Conservation (phyloP, 164 flowering plant genomes). For the Dillenia turbinata region DNA sequence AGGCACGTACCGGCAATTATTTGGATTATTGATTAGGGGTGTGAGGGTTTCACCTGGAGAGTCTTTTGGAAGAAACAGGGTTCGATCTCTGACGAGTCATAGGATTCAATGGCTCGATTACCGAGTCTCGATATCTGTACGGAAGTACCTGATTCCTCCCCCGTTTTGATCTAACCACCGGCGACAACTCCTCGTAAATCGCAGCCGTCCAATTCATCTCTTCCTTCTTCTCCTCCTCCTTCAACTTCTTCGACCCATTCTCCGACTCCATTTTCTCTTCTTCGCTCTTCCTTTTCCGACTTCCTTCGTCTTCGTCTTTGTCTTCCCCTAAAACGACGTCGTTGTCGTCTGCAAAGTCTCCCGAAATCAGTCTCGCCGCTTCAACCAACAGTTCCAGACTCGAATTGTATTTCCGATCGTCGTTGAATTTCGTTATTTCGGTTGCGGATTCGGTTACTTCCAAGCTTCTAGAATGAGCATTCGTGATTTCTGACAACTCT, state of each 20-base stretch:
- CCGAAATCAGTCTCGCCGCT: conserved; percentile 39
- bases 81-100: conserved; percentile 11
- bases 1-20: conserved; percentile 14
- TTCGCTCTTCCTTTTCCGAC: background rate
- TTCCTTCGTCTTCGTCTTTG: background rate
- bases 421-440: conserved; percentile 6
- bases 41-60: conserved; percentile 11
- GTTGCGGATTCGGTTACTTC: conserved; percentile 7
- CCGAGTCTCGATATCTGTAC: conserved; percentile 42
- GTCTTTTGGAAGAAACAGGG: conserved; percentile 11
- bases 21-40: background rate
- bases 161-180: conserved; percentile 44
- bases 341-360: conserved; percentile 14
- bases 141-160: conserved; percentile 53
- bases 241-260: background rate
- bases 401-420: background rate
- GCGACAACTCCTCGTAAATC: conserved; percentile 35
- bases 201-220: conserved; percentile 11
- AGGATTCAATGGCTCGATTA: conserved; percentile 41
- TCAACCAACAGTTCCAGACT: conserved; percentile 31
- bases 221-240: background rate
- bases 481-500: conserved; percentile 24
- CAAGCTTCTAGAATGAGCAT: conserved; percentile 1
- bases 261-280: background rate
- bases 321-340: background rate